Conservation (phyloP, 306 rosid genomes). For the Pyrus bretschneideri region DNA sequence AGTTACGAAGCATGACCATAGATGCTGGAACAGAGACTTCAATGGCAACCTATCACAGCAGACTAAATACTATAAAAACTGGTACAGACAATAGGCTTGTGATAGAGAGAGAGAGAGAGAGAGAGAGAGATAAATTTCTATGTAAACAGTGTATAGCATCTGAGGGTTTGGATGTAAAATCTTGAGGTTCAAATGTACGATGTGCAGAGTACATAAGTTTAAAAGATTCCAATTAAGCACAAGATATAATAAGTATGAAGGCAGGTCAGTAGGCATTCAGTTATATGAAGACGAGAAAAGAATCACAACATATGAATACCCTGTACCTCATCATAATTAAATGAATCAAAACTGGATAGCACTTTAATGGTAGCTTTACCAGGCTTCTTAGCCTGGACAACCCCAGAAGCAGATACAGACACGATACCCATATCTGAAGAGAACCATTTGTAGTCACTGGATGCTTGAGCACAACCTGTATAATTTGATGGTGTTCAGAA, state of each 20-base stretch:
- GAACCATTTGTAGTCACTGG: constrained; percentile 76
- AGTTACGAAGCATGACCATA: constrained; percentile 66
- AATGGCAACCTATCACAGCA: constrained; percentile 52
- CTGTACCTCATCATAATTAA: constrained; percentile 81
- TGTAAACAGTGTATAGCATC: not conserved
- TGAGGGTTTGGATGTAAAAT: constrained; percentile 1
- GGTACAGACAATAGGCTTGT: not conserved
- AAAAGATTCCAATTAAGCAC: not conserved
- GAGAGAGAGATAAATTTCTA: not conserved
- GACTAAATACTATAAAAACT: constrained; percentile 4
- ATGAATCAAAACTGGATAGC: constrained; percentile 57
- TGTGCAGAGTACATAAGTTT: not conserved
- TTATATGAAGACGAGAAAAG: not conserved
- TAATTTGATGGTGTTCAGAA: constrained; percentile 7
- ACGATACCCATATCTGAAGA: constrained; percentile 62
- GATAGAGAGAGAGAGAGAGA: too few relatives aligned
- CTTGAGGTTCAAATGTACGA: not conserved
- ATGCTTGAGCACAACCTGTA: constrained; percentile 76
- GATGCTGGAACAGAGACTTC: constrained; percentile 77
- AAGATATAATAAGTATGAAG: not conserved
- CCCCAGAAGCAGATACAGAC: constrained; percentile 71
- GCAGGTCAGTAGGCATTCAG: not conserved
- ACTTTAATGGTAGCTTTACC: constrained; percentile 86
- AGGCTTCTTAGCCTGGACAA: constrained; percentile 79
- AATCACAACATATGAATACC: not conserved